phyloP scores from a whole-genome alignment of 2,329 filamentous ascomycete genomes.

The Claviceps sp. region DNA sequence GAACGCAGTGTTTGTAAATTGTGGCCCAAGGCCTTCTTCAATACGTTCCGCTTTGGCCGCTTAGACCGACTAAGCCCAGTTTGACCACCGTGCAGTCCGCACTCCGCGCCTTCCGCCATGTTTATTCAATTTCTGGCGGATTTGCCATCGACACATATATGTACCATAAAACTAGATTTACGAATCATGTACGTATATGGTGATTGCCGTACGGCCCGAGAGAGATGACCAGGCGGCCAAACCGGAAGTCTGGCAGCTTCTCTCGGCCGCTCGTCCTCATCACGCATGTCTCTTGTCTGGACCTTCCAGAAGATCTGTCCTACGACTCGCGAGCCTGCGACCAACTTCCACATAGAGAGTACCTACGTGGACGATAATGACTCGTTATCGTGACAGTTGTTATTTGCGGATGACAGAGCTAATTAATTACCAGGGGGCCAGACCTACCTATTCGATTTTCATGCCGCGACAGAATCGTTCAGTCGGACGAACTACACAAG shows the following conservation, averaged over 20 bases:
- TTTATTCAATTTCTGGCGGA: slow-evolving; percentile 10
- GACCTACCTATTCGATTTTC: neutral
- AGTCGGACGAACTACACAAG: neutral
- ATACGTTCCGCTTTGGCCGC: slow-evolving; percentile 16
- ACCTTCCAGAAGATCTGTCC: too few relatives aligned
- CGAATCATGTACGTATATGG: neutral
- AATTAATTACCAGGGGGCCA: neutral
- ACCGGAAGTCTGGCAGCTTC: too few relatives aligned
- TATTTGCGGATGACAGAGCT: too few relatives aligned
- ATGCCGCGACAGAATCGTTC: neutral
- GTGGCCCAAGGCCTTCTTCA: slow-evolving; percentile 42
- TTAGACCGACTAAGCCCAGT: slow-evolving; percentile 22
- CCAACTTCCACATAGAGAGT: too few relatives aligned
- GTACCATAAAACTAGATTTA: neutral
- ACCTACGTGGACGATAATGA: too few relatives aligned
- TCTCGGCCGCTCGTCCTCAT: too few relatives aligned
- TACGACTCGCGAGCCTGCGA: too few relatives aligned
- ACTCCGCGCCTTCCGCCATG: slow-evolving; percentile 11
- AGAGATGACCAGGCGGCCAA: too few relatives aligned
- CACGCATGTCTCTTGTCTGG: too few relatives aligned
- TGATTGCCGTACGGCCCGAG: too few relatives aligned
- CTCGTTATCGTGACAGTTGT: too few relatives aligned
- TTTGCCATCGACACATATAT: slow-evolving; percentile 10
- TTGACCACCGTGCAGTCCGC: slow-evolving; percentile 13
- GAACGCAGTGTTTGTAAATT: slow-evolving; percentile 64